Conservation (phyloP, 83 land plant genomes). For the Thuja plicata region DNA sequence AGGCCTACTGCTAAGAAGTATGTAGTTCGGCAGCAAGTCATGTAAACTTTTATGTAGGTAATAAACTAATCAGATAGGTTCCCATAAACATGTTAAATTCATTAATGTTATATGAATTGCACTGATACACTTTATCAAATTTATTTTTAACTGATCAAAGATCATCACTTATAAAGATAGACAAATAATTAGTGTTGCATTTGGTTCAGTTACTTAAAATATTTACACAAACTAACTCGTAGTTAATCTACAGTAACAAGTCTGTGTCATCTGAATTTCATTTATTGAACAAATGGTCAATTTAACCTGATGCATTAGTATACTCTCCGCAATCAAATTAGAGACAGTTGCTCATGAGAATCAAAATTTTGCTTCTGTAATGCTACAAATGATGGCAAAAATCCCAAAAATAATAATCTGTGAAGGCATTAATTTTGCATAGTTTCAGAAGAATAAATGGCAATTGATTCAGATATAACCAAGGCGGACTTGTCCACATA, state of each 20-base stretch:
- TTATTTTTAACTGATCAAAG: neutral
- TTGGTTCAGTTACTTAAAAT: neutral
- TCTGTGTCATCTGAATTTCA: neutral
- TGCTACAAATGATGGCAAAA: neutral
- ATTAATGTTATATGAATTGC: neutral
- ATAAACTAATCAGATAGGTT: neutral
- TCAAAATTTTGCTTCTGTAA: neutral
- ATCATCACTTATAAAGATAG: neutral
- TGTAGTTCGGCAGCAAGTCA: neutral
- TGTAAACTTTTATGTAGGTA: neutral
- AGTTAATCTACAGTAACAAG: neutral
- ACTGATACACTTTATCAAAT: neutral
- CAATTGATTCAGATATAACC: neutral
- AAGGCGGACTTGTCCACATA: neutral
- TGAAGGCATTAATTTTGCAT: neutral
- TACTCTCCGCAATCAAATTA: neutral
- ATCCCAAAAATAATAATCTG: neutral
- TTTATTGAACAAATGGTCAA: slow-evolving; percentile 4
- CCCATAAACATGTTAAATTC: neutral
- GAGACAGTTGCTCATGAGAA: neutral
- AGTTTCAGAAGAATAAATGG: slow-evolving; percentile 8
- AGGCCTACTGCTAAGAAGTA: neutral
- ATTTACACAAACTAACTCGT: neutral
- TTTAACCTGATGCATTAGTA: neutral
- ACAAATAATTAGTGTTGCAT: neutral